Evolutionary conservation across 768 basidiomycete genomes (phyloP).

Genomic region (Rhodotorula kratochvilovae): DNA sequence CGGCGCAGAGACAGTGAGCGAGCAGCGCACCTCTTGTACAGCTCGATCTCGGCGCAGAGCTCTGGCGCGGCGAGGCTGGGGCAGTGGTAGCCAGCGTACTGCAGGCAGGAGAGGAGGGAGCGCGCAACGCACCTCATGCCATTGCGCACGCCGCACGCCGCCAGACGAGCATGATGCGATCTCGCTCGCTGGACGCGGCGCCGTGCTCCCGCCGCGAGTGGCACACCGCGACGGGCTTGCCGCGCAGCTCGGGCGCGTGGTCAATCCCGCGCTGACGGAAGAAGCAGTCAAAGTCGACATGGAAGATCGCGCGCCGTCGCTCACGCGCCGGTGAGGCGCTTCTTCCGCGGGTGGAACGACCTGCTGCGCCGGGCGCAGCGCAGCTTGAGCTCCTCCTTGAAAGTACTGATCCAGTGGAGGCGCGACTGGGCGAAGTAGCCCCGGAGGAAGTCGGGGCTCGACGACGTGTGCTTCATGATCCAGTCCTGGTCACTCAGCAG

Average conservation of each 20-base stretch:
- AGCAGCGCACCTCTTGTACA: constrained; percentile 51
- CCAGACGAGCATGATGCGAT: constrained; percentile 94
- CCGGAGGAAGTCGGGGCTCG: constrained; percentile 72
- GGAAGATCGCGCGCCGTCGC: constrained; percentile 53
- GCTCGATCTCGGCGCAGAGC: constrained; percentile 70
- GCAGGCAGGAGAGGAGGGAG: too few species aligned
- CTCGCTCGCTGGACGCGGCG: constrained; percentile 65
- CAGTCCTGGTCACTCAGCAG: constrained; percentile 79
- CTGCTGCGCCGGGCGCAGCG: constrained; percentile 70
- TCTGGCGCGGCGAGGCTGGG: too few species aligned
- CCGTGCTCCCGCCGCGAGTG: constrained; percentile 71
- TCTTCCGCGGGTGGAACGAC: constrained; percentile 54
- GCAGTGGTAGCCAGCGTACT: too few species aligned
- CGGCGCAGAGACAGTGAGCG: constrained; percentile 65
- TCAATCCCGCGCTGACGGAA: constrained; percentile 82
- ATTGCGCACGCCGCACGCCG: constrained; percentile 78
- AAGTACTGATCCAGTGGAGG: constrained; percentile 83
- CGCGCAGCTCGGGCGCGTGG: constrained; percentile 70
- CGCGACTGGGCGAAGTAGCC: constrained; percentile 75
- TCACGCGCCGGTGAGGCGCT: constrained; percentile 36
- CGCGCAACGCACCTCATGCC: constrained; percentile 97
- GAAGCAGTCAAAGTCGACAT: constrained; percentile 78
- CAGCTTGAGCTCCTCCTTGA: constrained; percentile 82
- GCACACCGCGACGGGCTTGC: constrained; percentile 89
- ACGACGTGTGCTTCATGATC: constrained; percentile 81